Evolutionary conservation across 768 basidiomycete species (phyloP), one percentile per base, ranked within the genome.

Genomic region (Leccinum boreale): DNA sequence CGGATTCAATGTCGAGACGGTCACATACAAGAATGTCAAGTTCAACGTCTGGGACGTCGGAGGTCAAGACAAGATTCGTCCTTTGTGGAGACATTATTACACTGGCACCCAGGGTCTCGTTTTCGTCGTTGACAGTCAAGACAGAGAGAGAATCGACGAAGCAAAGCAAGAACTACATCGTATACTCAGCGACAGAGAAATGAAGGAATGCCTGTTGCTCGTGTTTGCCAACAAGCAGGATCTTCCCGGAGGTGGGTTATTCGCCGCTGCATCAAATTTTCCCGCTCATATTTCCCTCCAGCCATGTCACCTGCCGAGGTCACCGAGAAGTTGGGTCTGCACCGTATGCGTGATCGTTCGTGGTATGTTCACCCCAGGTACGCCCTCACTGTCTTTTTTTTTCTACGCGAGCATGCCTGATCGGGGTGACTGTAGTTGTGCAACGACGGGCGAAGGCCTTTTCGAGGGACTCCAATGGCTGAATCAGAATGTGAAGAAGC

Each of bases 141-240:
- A 98, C 74, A 79, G 92, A 59, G 94, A 96, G 67, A 85, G 96
- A 58, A 89, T 98, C 68, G 94, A 98, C 71, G 96, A 98, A 76
- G 96, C 96, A 36, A 90, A 94, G 70, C 88, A 90, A 70, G 96
- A 98, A 75, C 78, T 98, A 28, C 95, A 98, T 69, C 85, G 94
- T 59, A 98, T 98, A 77, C 79, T 98, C 74, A 89, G 90, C 64
- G 96, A 98, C 73, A 80, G 96, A 61, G 96, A 98, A 75, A 98
- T 98, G 96, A 94, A 92, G 76, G 95, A 98, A 63, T 98, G 95
- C 71, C 73, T 98, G 55, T 72, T 98, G 69, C 87, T 98, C 59
- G 95, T 98, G n/a, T 98, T 98, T 75, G 95, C 96, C 33, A 98
- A 98, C 79, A 98, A 98, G 78, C 96, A 98, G 76, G 96, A 98